These are phyloP conservation scores for Cytospora chrysosperma DNA, from an alignment of 2,329 filamentous ascomycete species.

Conservation along the genomic window DNA sequence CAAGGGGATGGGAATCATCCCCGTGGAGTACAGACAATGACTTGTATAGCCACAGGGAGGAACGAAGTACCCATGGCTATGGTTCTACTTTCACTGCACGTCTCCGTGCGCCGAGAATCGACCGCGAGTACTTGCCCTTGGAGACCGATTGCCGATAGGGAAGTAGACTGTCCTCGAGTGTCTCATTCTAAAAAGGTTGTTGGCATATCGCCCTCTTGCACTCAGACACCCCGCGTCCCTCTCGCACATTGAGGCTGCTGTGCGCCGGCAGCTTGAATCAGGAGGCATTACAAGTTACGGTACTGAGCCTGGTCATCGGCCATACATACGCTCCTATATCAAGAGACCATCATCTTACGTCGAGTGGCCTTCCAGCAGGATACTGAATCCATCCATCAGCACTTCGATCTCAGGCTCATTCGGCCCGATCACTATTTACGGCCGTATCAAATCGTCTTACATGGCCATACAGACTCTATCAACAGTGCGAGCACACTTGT, in stretches of 20 bases:
- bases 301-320: background rate
- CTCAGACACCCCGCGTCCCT: background rate
- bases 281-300: background rate
- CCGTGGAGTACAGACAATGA: background rate
- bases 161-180: background rate
- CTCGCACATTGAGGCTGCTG: background rate
- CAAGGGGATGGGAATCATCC: background rate
- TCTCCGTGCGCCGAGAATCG: background rate
- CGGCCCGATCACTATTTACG: slow-evolving; percentile 1
- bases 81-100: background rate
- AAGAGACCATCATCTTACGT: background rate
- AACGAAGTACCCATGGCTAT: background rate
- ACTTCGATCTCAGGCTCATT: background rate
- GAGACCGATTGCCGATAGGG: background rate
- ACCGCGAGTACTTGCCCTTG: background rate
- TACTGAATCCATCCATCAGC: background rate
- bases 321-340: background rate
- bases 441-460: slow-evolving; percentile 1
- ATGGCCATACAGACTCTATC: slow-evolving; percentile 4
- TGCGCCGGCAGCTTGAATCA: background rate
- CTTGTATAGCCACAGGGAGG: background rate
- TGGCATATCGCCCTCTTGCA: background rate
- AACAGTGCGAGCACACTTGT: slow-evolving; percentile 2
- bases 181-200: background rate
- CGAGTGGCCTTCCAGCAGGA: background rate